Evolutionary conservation across 805 yeast genomes (phyloP).

Genomic region (Metschnikowia borealis): DNA sequence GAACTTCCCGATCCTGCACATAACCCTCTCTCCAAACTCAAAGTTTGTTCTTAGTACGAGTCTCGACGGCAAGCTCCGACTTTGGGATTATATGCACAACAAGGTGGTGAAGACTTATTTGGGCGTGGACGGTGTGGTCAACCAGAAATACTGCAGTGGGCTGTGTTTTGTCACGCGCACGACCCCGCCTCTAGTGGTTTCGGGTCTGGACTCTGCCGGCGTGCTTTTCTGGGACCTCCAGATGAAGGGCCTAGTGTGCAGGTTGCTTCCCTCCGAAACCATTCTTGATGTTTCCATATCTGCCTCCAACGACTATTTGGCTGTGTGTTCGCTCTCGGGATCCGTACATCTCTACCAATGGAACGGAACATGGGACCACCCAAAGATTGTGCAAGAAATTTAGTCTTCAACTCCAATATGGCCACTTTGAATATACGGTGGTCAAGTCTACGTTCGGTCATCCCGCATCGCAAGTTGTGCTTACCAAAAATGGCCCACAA

Average conservation of each 20-base stretch:
- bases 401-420: too few relatives aligned
- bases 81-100: slow-evolving; percentile 86
- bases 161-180: slow-evolving; percentile 45
- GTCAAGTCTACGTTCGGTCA: too few relatives aligned
- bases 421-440: too few relatives aligned
- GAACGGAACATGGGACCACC: neutral
- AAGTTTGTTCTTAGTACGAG: slow-evolving; percentile 73
- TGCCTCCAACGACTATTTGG: slow-evolving; percentile 36
- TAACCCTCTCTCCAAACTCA: slow-evolving; percentile 75
- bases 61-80: slow-evolving; percentile 69
- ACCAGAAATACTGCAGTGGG: slow-evolving; percentile 52
- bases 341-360: slow-evolving; percentile 13
- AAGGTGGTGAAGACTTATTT: slow-evolving; percentile 70
- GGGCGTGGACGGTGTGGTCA: slow-evolving; percentile 30
- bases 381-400: too few relatives aligned
- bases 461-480: too few relatives aligned
- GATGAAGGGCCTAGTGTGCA: slow-evolving; percentile 43
- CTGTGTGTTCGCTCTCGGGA: slow-evolving; percentile 21
- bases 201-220: slow-evolving; percentile 58
- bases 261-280: slow-evolving; percentile 22
- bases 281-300: slow-evolving; percentile 41
- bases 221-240: slow-evolving; percentile 68
- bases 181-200: slow-evolving; percentile 41
- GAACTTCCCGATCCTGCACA: slow-evolving; percentile 69
- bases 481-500: too few relatives aligned